Evolutionary conservation across 2,329 filamentous ascomycete genomes (phyloP), one percentile per base, ranked within the genome.

Genomic region (Colletotrichum trifolii): DNA sequence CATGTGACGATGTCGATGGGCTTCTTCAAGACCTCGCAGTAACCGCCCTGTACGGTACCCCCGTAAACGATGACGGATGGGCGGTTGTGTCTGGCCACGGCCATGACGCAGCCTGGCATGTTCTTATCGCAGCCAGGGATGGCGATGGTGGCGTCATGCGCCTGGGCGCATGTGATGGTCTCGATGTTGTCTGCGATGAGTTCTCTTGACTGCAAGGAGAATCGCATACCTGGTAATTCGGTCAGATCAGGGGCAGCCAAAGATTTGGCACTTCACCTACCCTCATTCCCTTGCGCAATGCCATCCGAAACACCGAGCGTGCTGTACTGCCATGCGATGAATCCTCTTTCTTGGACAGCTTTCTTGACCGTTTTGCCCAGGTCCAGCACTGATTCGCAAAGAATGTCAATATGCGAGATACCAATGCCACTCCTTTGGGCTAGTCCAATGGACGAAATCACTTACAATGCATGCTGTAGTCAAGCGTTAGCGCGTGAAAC

Each of bases 81-180:
- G 9, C 95, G 87, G 78, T 97, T 97, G 79, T 96, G 93, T 60
- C 95, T 87, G n/a, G 92, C 93, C 73, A 96, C 94, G 0, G 92
- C 94, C 89, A 97, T 97, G 68, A 96, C 84, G 13, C 92, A 91
- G 69, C 94, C 94, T 0, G 94, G 94, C 95, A 97, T 97, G 77
- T 97, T 97, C 86, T 97, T 97, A 81, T 97, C 94, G 76, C 94
- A 97, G 10, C 94, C 94, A 0, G 95, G 94, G 70, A 97, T 95
- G 35, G 92, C 89, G 75, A 97, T 94, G 76, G 94, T 96, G 63
- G 94, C 95, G 75, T 97, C 95, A 77, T 97, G 93, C 71, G 91
- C 91, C 76, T 97, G 94, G 3, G 92, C 95, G 75, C 91, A 95
- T 1, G 94, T 97, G 46, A 97, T 92, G 1, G 92, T 94, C 81